Evolutionary conservation across 2,329 filamentous ascomycete genomes (phyloP).

Genomic region (Monosporascus sp.): DNA sequence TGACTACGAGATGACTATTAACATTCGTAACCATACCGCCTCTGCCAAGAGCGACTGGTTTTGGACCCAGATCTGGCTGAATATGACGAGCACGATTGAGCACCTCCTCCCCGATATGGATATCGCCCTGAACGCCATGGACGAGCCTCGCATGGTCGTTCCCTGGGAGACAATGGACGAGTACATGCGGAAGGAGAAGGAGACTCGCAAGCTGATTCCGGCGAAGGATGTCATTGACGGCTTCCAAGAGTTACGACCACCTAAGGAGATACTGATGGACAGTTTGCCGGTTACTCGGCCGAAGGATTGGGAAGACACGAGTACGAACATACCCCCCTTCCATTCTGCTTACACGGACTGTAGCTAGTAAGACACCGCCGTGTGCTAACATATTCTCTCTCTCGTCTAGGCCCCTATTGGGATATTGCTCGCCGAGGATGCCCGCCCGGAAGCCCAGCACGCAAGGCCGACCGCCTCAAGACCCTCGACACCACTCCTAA

Average conservation of each 20-base stretch:
- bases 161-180: slow-evolving; percentile 57
- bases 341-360: background rate
- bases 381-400: slow-evolving; percentile 4
- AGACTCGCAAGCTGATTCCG: slow-evolving; percentile 38
- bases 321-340: slow-evolving; percentile 27
- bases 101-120: slow-evolving; percentile 61
- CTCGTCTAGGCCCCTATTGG: slow-evolving; percentile 47
- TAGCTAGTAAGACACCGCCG: background rate
- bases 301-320: slow-evolving; percentile 47
- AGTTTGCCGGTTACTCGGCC: slow-evolving; percentile 26
- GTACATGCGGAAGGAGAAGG: slow-evolving; percentile 48
- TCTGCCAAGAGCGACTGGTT: slow-evolving; percentile 50
- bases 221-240: slow-evolving; percentile 38
- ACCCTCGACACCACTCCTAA: slow-evolving; percentile 40
- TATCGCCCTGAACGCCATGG: slow-evolving; percentile 61
- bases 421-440: slow-evolving; percentile 55
- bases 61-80: slow-evolving; percentile 53
- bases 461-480: slow-evolving; percentile 37
- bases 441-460: slow-evolving; percentile 56
- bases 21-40: slow-evolving; percentile 48
- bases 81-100: slow-evolving; percentile 48
- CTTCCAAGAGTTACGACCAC: slow-evolving; percentile 38
- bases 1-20: slow-evolving; percentile 58
- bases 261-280: slow-evolving; percentile 32
- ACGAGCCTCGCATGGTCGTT: slow-evolving; percentile 60